Conservation (phyloP, 352 stramenopile species). For the Pythium folliculosum region DNA sequence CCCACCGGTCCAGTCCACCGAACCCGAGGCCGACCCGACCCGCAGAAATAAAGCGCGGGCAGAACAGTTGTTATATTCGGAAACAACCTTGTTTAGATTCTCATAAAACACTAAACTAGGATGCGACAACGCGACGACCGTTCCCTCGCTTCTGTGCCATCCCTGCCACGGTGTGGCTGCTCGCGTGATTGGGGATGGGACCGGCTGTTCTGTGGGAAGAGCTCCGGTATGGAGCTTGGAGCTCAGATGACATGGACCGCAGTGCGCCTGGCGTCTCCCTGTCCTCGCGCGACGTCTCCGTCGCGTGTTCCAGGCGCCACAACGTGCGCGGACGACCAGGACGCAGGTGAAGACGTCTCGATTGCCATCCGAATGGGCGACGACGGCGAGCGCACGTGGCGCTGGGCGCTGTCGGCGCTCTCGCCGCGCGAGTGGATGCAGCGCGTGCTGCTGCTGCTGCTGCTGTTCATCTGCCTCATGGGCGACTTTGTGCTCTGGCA, state of each 20-base stretch:
- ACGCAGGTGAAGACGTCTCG: not conserved
- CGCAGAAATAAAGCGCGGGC: not conserved
- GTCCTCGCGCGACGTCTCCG: not conserved
- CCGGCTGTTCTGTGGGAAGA: slow-evolving; percentile 19
- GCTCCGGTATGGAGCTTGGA: not conserved
- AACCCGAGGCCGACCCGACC: not conserved
- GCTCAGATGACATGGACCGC: slow-evolving; percentile 3
- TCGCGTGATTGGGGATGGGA: not conserved
- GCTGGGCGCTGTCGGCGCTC: slow-evolving; percentile 26
- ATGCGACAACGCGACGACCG: not conserved
- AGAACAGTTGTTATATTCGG: not conserved
- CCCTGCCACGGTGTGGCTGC: not conserved
- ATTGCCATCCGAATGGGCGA: slow-evolving; percentile 6
- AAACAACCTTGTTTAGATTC: not conserved
- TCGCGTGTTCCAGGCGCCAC: not conserved
- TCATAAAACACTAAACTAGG: not conserved
- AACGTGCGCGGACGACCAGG: not conserved
- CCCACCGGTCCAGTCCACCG: not conserved
- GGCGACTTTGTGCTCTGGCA: slow-evolving; percentile 65
- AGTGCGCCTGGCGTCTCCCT: slow-evolving; percentile 1
- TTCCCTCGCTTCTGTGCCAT: not conserved
- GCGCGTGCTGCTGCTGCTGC: slow-evolving; percentile 43
- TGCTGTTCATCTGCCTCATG: slow-evolving; percentile 48
- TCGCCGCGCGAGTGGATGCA: slow-evolving; percentile 34
- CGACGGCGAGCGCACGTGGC: slow-evolving; percentile 25